phyloP scores from a whole-genome alignment of 345 rosid genomes.

The Dipteronia dyeriana region DNA sequence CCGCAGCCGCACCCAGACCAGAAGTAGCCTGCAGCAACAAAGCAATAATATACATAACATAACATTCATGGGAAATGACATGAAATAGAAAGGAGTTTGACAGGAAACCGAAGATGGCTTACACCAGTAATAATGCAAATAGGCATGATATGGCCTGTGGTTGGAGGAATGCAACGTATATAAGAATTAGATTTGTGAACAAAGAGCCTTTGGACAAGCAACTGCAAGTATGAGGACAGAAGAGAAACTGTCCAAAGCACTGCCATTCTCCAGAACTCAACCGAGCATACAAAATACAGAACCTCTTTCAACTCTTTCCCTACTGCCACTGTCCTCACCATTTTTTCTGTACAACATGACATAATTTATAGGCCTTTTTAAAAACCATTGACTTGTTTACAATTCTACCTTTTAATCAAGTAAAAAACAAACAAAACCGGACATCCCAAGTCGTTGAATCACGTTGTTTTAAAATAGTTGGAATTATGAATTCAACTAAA shows the following conservation, averaged over 20 bases:
- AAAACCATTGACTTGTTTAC: background rate
- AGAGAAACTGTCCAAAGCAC: slow-evolving; percentile 63
- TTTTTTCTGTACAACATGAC: background rate
- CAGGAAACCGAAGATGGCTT: slow-evolving; percentile 26
- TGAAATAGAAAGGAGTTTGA: background rate
- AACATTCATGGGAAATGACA: background rate
- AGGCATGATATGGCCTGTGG: slow-evolving; percentile 32
- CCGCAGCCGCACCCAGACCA: slow-evolving; percentile 81
- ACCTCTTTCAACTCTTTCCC: slow-evolving; percentile 40
- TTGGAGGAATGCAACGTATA: slow-evolving; percentile 35
- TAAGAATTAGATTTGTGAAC: slow-evolving; percentile 27
- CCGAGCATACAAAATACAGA: slow-evolving; percentile 44
- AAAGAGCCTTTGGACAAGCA: slow-evolving; percentile 42
- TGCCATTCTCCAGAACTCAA: slow-evolving; percentile 77
- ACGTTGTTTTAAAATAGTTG: background rate
- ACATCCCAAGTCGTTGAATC: background rate
- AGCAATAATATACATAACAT: background rate
- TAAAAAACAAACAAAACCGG: background rate
- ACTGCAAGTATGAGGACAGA: slow-evolving; percentile 50
- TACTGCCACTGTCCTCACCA: slow-evolving; percentile 15
- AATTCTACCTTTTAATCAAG: too few species aligned
- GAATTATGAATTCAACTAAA: background rate
- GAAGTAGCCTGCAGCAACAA: slow-evolving; percentile 68
- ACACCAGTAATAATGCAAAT: slow-evolving; percentile 85
- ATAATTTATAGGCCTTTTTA: background rate